These are phyloP conservation scores for Echium plantagineum DNA, from an alignment of 257 asterid species.

Conservation along the genomic window DNA sequence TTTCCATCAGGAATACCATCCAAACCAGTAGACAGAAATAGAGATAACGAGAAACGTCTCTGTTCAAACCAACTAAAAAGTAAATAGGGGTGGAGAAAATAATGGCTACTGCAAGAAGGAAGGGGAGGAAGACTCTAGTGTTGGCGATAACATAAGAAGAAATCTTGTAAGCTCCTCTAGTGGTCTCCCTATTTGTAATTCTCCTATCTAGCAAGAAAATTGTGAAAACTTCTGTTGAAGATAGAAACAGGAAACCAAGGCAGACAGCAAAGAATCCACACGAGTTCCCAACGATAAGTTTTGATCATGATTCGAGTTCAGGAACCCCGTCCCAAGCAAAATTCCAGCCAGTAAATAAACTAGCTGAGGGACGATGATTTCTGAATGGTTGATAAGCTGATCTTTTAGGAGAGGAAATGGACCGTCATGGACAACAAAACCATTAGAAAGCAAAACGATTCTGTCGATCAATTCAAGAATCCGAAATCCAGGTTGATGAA, in stretches of 20 bases:
- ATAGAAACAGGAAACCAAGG: slow-evolving; percentile 56
- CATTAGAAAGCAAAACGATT: slow-evolving; percentile 43
- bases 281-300: slow-evolving; percentile 37
- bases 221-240: slow-evolving; percentile 84
- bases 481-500: slow-evolving; percentile 76
- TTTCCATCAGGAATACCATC: slow-evolving; percentile 48
- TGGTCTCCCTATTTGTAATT: slow-evolving; percentile 52
- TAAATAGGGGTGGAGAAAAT: slow-evolving; percentile 48
- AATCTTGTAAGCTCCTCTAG: slow-evolving; percentile 64
- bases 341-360: slow-evolving; percentile 49
- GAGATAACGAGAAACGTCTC: slow-evolving; percentile 25
- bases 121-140: slow-evolving; percentile 56
- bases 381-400: slow-evolving; percentile 23
- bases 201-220: slow-evolving; percentile 65
- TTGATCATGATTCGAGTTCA: slow-evolving; percentile 22
- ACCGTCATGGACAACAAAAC: slow-evolving; percentile 51
- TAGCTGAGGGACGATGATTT: slow-evolving; percentile 48
- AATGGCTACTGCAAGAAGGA: slow-evolving; percentile 45
- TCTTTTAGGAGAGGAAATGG: slow-evolving; percentile 44
- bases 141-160: slow-evolving; percentile 59
- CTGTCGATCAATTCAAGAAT: slow-evolving; percentile 57
- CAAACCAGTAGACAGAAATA: slow-evolving; percentile 52
- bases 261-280: slow-evolving; percentile 63
- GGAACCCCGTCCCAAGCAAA: slow-evolving; percentile 51
- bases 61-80: slow-evolving; percentile 60